Evolutionary conservation across 2,329 filamentous ascomycete species (phyloP).

Genomic region (Fusarium neocosmosporiellum): DNA sequence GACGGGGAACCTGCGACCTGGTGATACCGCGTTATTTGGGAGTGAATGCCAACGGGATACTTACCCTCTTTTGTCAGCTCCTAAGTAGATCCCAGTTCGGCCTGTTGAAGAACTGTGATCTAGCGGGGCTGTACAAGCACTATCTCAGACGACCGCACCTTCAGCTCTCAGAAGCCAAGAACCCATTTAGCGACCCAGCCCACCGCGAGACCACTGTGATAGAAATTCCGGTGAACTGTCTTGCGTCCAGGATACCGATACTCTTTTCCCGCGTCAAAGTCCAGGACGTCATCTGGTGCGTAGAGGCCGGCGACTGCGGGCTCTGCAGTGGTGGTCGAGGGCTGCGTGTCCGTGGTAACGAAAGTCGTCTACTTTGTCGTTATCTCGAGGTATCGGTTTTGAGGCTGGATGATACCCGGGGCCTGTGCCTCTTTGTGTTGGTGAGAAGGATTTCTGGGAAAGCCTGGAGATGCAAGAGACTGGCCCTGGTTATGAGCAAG

Average conservation of each 20-base stretch:
- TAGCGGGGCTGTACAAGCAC: not conserved
- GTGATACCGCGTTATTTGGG: not conserved
- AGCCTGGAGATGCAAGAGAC: not conserved
- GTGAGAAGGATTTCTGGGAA: rapidly evolving
- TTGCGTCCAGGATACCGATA: not conserved
- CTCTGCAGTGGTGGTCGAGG: rapidly evolving
- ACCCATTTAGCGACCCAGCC: not conserved
- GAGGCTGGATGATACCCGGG: not conserved
- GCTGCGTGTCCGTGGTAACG: not conserved
- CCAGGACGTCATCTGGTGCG: slow-evolving; percentile 1
- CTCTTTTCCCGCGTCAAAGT: not conserved
- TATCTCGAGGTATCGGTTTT: not conserved
- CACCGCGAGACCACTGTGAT: not conserved
- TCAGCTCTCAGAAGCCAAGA: not conserved
- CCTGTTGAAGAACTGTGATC: not conserved
- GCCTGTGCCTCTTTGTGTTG: slow-evolving; percentile 15
- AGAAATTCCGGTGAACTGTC: not conserved
- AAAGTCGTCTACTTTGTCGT: not conserved
- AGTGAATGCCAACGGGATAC: not conserved
- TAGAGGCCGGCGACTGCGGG: not conserved
- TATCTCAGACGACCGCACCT: not conserved
- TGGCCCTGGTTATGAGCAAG: not conserved
- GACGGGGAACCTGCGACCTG: not conserved
- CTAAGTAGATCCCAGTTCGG: not conserved
- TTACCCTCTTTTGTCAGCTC: not conserved